Evolutionary conservation across 1,139 yeast species (phyloP).

Genomic region (Candida smagusa): DNA sequence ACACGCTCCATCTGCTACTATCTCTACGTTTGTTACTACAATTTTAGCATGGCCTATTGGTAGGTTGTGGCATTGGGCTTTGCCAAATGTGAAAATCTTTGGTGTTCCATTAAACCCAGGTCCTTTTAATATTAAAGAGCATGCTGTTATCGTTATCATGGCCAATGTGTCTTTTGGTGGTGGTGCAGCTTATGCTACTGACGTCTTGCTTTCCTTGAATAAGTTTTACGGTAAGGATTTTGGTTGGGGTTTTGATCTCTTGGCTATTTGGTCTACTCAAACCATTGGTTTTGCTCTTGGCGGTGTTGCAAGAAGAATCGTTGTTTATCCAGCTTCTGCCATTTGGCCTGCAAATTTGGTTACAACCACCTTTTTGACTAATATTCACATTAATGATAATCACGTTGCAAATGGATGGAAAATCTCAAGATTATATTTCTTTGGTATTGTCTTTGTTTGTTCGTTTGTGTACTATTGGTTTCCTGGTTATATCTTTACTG

Average conservation of each 20-base stretch:
- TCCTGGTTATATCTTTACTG: constrained; percentile 34
- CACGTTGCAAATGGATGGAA: constrained; percentile 47
- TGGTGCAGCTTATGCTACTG: constrained; percentile 62
- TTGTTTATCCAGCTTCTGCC: constrained; percentile 61
- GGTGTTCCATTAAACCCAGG: constrained; percentile 56
- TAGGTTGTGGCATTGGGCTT: constrained; percentile 39
- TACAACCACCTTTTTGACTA: constrained; percentile 49
- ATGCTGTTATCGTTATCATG: constrained; percentile 61
- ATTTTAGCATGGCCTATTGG: constrained; percentile 65
- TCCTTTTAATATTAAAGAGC: constrained; percentile 63
- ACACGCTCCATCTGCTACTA: constrained; percentile 54
- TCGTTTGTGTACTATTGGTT: constrained; percentile 40
- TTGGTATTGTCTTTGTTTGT: constrained; percentile 23
- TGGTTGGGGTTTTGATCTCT: constrained; percentile 50
- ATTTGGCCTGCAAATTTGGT: constrained; percentile 65
- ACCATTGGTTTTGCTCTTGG: constrained; percentile 64
- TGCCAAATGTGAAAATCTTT: constrained; percentile 46
- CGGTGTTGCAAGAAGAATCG: constrained; percentile 52
- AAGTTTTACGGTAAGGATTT: constrained; percentile 46
- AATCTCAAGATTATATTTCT: constrained; percentile 35
- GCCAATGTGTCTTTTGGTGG: constrained; percentile 54
- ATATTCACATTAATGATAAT: constrained; percentile 59
- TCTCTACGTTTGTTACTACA: constrained; percentile 55
- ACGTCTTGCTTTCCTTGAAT: constrained; percentile 54
- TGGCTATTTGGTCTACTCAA: constrained; percentile 55